phyloP scores from a whole-genome alignment of 306 rosid genomes.

The Clitoria ternatea region DNA sequence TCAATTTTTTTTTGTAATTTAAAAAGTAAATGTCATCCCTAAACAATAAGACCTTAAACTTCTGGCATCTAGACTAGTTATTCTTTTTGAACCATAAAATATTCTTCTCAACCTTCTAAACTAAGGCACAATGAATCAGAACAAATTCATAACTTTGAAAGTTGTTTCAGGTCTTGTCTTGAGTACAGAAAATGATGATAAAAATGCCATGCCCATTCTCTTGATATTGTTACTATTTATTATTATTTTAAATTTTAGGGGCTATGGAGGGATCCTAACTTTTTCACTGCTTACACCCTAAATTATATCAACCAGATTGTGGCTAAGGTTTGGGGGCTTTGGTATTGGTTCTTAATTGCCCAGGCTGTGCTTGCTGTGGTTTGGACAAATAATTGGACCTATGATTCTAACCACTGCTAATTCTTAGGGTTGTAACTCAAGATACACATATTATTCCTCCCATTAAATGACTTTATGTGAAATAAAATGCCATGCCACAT shows the following conservation, averaged over 20 bases:
- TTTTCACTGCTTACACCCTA: not conserved
- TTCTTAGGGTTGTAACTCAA: not conserved
- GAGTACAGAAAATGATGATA: not conserved
- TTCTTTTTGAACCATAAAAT: constrained; percentile 4
- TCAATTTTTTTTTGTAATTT: constrained; percentile 22
- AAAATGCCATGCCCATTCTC: not conserved
- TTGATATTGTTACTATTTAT: not conserved
- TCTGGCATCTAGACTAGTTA: not conserved
- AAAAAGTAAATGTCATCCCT: constrained; percentile 14
- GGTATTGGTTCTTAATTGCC: not conserved
- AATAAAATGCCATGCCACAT: constrained; percentile 10
- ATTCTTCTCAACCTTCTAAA: constrained; percentile 22
- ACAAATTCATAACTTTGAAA: not conserved
- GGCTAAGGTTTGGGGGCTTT: not conserved
- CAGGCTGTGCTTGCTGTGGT: not conserved
- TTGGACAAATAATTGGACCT: not conserved
- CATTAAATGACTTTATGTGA: not conserved
- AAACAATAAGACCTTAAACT: constrained; percentile 1
- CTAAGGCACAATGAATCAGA: constrained; percentile 11
- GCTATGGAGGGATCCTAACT: not conserved
- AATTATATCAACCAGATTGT: not conserved
- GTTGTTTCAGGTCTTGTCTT: not conserved
- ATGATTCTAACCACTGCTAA: not conserved
- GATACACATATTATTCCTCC: not conserved
- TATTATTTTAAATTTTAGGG: not conserved